Evolutionary conservation across 805 yeast species (phyloP), one percentile per base, ranked within the genome.

Genomic region (Saturnispora halmiae): DNA sequence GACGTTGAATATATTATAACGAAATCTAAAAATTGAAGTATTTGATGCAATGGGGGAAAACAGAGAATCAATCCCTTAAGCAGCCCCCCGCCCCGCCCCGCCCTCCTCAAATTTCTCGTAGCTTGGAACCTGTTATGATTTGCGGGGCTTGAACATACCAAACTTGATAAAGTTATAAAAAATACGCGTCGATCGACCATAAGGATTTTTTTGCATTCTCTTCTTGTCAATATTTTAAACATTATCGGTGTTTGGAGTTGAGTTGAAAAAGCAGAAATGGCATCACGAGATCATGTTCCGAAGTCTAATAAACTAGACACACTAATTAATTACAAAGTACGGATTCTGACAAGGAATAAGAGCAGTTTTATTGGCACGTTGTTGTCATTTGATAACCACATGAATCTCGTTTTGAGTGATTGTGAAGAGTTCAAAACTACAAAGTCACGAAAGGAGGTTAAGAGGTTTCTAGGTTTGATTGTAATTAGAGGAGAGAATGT

Each of bases 401-500:
- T 88, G 80, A 90, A 90, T 59, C 56, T 90, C 14, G 95, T 92
- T 11, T 64, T 90, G 25, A 72, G 82, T 10, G 92, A 88, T 48
- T 75, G 92, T 31, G 87, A 84, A 52, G 98, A 90, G 56, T 77
- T 77, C 52, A 69, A 96, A 48, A 61, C 79, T 9, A 77, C 94
- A 4, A 79, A 77, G 51, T 77, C 77, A 46, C 70, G 83, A 38
- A 56, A 45, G 46, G 82, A 79, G 45, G 88, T 82, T 46, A 84
- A 79, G 52, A 67, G 97, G 43, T 64, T 76, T 4, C 62, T 92
- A 19, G 97, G 97, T 0, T 69, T 92, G 38, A 72, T 84, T 2
- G 81, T 90, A 28, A 64, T 90, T 34, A 71, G 97, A 51, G 98
- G 98, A 2, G 96, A 86, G 49, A 83, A 81, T 49, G 76, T 92